Percentiles rank a stretch among this genome's conserved stretches.
phyloP scores from a whole-genome alignment of 768 basidiomycete species.

The Russula griseocarnosa region DNA sequence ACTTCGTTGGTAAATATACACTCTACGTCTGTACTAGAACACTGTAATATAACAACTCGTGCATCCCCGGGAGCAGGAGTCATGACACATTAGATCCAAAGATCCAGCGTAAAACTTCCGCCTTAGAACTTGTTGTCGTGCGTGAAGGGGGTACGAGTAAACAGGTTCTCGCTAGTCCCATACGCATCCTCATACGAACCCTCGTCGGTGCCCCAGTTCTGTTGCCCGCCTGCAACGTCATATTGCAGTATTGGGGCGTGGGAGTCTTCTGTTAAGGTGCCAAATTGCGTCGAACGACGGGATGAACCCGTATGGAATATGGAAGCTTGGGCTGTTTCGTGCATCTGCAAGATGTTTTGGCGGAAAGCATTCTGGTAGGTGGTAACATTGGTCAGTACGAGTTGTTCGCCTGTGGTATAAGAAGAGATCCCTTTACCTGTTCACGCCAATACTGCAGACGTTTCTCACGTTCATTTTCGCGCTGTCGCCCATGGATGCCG shows the following conservation, averaged over 20 bases:
- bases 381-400: conserved; percentile 10
- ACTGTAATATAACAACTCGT: not conserved
- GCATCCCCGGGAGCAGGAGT: not conserved
- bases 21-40: conserved; percentile 4
- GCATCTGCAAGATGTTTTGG: conserved; percentile 75
- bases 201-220: conserved; percentile 44
- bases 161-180: conserved; percentile 43
- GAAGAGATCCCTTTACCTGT: conserved; percentile 49
- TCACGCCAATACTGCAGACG: conserved; percentile 88
- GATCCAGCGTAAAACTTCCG: not conserved
- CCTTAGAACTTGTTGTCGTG: conserved; percentile 23
- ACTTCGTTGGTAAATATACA: not conserved
- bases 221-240: conserved; percentile 40
- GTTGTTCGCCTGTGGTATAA: not conserved
- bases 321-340: conserved; percentile 65
- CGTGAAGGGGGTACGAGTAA: conserved; percentile 34
- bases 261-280: conserved; percentile 50
- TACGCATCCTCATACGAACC: conserved; percentile 40
- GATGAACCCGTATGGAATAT: conserved; percentile 47
- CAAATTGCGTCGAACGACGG: conserved; percentile 47
- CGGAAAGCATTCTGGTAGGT: conserved; percentile 63
- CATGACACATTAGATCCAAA: not conserved
- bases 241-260: conserved; percentile 51
- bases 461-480: conserved; percentile 75
- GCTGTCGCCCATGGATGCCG: conserved; percentile 64